phyloP scores from a whole-genome alignment of 495 filamentous ascomycete species.

The Hypoxylon rickii region DNA sequence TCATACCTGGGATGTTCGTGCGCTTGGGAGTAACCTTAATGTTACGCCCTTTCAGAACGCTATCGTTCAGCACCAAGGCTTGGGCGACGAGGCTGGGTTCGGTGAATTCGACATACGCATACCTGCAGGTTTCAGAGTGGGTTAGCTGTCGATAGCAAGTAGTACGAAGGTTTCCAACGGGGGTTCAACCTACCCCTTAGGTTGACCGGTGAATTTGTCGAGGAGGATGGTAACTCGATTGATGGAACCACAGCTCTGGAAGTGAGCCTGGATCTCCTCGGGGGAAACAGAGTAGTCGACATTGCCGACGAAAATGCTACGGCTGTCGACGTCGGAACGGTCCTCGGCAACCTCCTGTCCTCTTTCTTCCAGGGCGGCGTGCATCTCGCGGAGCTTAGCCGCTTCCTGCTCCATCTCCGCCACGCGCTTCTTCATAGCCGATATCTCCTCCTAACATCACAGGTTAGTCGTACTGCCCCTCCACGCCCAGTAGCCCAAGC shows the following conservation, averaged over 20 bases:
- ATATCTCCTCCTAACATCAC: slow-evolving; percentile 74
- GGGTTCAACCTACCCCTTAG: slow-evolving; percentile 78
- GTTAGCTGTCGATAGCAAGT: neutral
- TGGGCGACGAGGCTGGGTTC: slow-evolving; percentile 93
- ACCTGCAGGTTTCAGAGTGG: slow-evolving; percentile 59
- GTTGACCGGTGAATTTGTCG: slow-evolving; percentile 97
- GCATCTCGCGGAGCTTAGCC: slow-evolving; percentile 96
- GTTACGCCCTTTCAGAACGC: slow-evolving; percentile 90
- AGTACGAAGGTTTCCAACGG: slow-evolving; percentile 11
- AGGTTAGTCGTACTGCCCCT: slow-evolving; percentile 24
- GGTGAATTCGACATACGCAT: slow-evolving; percentile 98
- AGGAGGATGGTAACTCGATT: slow-evolving; percentile 97
- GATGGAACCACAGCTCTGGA: slow-evolving; percentile 96
- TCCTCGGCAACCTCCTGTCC: slow-evolving; percentile 82
- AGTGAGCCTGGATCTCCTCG: slow-evolving; percentile 98
- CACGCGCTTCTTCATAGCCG: slow-evolving; percentile 95
- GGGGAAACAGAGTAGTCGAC: slow-evolving; percentile 98
- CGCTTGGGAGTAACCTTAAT: slow-evolving; percentile 98
- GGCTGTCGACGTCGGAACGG: slow-evolving; percentile 93
- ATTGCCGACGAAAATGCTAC: slow-evolving; percentile 98
- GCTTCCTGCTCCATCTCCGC: slow-evolving; percentile 99
- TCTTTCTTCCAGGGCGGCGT: slow-evolving; percentile 83
- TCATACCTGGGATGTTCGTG: slow-evolving; percentile 95
- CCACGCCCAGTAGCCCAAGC: too few relatives aligned
- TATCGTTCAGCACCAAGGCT: slow-evolving; percentile 94